Evolutionary conservation across 163 green algal species (phyloP).

Genomic region (Chlamydomonas reinhardtii): DNA sequence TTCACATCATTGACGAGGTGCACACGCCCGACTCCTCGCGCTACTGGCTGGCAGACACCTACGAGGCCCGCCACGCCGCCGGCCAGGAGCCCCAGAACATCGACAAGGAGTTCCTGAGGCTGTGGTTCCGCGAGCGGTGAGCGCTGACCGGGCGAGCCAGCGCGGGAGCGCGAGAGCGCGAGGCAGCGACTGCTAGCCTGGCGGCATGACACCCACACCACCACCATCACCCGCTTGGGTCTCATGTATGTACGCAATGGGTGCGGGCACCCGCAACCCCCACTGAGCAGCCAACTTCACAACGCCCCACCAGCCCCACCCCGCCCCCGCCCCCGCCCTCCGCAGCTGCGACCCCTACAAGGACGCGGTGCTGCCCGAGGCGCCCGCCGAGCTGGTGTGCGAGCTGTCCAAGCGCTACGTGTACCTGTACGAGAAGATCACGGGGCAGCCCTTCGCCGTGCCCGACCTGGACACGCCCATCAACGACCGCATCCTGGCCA

Average conservation of each 20-base stretch:
- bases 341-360: constrained; percentile 94
- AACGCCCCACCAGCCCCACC: neutral
- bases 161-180: no score
- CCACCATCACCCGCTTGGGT: no score
- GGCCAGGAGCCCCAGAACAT: constrained; percentile 95
- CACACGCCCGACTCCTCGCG: constrained; percentile 94
- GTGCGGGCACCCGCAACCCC: no score
- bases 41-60: constrained; percentile 96
- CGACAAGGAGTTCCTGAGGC: constrained; percentile 98
- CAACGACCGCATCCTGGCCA: constrained; percentile 67
- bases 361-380: constrained; percentile 91
- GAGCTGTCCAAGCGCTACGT: constrained; percentile 96
- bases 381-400: constrained; percentile 87
- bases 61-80: constrained; percentile 81
- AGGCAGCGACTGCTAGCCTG: no score
- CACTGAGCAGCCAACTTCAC: no score
- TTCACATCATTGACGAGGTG: constrained; percentile 68
- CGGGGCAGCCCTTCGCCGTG: constrained; percentile 82
- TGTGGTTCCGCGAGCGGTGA: constrained; percentile 94
- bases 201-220: no score
- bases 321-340: neutral
- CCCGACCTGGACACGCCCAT: constrained; percentile 53
- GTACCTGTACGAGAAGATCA: constrained; percentile 97
- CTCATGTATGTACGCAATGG: no score
- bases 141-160: no score